Conservation (phyloP, 768 basidiomycete species). For the Russula sp. region DNA sequence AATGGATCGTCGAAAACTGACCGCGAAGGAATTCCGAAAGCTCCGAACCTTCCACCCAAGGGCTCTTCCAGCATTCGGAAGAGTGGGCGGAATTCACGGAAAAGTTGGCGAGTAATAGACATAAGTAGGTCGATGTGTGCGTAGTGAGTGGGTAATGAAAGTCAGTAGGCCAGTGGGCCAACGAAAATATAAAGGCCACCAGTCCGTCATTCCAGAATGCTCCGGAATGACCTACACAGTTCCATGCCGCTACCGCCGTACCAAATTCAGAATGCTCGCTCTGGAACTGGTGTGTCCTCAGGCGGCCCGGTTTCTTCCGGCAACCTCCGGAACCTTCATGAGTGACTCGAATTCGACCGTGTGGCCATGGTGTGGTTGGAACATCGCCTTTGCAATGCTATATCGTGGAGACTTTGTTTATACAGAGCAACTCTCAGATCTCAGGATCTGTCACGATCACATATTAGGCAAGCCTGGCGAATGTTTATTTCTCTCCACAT, state of each 20-base stretch:
- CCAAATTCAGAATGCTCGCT: too few species aligned
- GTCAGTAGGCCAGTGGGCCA: neutral
- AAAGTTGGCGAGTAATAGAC: conserved; percentile 59
- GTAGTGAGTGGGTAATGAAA: neutral
- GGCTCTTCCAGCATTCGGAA: conserved; percentile 77
- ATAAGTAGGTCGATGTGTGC: conserved; percentile 32
- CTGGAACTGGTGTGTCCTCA: neutral
- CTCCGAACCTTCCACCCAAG: conserved; percentile 36
- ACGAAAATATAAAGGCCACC: neutral
- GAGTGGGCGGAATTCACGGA: conserved; percentile 68
- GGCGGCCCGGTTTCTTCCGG: neutral
- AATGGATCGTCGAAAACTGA: conserved; percentile 48
- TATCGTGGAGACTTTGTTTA: conserved; percentile 55
- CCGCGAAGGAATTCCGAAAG: conserved; percentile 31
- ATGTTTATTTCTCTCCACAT: neutral
- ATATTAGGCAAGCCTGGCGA: conserved; percentile 40
- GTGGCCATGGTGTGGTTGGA: too few species aligned
- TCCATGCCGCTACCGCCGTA: neutral
- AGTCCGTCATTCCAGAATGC: neutral
- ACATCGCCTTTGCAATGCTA: conserved; percentile 24
- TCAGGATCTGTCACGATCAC: conserved; percentile 52
- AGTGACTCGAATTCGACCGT: neutral
- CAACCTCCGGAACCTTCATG: conserved; percentile 2
- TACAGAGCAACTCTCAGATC: conserved; percentile 43
- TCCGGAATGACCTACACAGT: neutral